Conservation (phyloP, 768 basidiomycete species). For the Lyophyllum decastes region DNA sequence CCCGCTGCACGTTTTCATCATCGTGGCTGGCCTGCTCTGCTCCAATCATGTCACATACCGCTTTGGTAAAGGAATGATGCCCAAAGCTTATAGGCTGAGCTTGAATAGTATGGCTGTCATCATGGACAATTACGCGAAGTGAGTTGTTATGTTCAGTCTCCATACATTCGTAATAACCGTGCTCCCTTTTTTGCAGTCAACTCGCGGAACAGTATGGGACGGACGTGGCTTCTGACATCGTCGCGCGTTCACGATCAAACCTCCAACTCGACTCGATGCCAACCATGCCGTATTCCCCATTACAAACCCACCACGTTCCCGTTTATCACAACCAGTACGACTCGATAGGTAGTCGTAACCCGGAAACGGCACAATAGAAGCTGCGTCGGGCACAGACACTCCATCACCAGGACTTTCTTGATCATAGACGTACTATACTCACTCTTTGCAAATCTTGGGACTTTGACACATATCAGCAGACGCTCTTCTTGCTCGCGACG, state of each 20-base stretch:
- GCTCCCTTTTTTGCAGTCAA: conserved; percentile 43
- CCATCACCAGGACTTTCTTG: neutral
- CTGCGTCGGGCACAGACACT: neutral
- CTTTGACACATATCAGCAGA: neutral
- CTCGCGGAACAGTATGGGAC: conserved; percentile 74
- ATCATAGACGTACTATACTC: neutral
- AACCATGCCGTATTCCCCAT: conserved; percentile 23
- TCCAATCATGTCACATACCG: conserved; percentile 86
- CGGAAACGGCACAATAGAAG: conserved; percentile 17
- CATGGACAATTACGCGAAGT: conserved; percentile 85
- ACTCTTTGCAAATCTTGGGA: conserved; percentile 1
- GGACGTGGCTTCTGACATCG: conserved; percentile 59
- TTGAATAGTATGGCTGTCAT: conserved; percentile 77
- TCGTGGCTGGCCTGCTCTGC: conserved; percentile 66
- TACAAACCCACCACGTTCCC: conserved; percentile 10
- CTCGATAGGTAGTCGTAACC: conserved; percentile 21
- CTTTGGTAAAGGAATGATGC: conserved; percentile 89
- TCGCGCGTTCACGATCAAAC: conserved; percentile 58
- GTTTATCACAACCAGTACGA: conserved; percentile 20
- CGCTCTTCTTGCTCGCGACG: neutral
- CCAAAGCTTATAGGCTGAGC: conserved; percentile 78
- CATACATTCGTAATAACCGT: neutral
- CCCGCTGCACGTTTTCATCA: conserved; percentile 65
- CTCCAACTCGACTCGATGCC: conserved; percentile 38
- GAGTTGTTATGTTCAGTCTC: conserved; percentile 19